Percentiles rank a stretch among this genome's conserved stretches.
phyloP scores from a whole-genome alignment of 2,329 filamentous ascomycete genomes.

The Anisogramma anomala region DNA sequence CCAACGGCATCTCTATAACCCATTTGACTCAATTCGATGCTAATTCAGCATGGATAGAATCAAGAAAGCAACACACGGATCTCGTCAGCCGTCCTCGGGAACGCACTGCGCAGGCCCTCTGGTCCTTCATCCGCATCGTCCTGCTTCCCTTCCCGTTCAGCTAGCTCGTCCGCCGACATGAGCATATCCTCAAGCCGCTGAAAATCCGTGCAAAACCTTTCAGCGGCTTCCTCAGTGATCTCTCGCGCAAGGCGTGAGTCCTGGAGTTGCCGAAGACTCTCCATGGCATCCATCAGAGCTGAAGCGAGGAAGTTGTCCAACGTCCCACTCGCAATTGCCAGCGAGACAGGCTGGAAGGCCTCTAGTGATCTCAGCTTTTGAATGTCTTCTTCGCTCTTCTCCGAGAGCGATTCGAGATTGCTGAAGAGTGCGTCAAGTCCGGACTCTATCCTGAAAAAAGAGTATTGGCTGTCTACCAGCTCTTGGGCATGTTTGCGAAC shows the following conservation, averaged over 20 bases:
- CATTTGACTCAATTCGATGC: too few relatives aligned
- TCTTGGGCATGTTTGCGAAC: slow-evolving; percentile 44
- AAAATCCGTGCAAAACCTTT: slow-evolving; percentile 77
- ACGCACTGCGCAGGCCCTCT: slow-evolving; percentile 31
- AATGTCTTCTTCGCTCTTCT: slow-evolving; percentile 36
- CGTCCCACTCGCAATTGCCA: slow-evolving; percentile 59
- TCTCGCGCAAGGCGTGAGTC: slow-evolving; percentile 60
- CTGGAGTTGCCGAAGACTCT: slow-evolving; percentile 64
- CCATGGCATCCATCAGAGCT: slow-evolving; percentile 81
- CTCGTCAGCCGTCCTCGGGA: slow-evolving; percentile 49
- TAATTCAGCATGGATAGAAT: not conserved
- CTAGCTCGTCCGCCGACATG: slow-evolving; percentile 29
- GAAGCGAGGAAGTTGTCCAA: slow-evolving; percentile 88
- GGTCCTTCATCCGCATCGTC: slow-evolving; percentile 14
- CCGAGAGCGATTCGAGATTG: slow-evolving; percentile 33
- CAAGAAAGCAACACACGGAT: slow-evolving; percentile 48
- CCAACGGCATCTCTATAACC: too few relatives aligned
- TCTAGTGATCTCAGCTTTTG: slow-evolving; percentile 42
- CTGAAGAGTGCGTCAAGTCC: slow-evolving; percentile 56
- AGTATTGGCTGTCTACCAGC: slow-evolving; percentile 57
- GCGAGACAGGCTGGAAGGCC: slow-evolving; percentile 44
- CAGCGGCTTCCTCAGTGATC: slow-evolving; percentile 72
- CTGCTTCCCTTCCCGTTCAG: slow-evolving; percentile 16
- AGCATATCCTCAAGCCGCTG: slow-evolving; percentile 45
- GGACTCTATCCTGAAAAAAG: slow-evolving; percentile 63